These are phyloP conservation scores for Manihot esculenta DNA, from an alignment of 441 rosid species.

Conservation along the genomic window DNA sequence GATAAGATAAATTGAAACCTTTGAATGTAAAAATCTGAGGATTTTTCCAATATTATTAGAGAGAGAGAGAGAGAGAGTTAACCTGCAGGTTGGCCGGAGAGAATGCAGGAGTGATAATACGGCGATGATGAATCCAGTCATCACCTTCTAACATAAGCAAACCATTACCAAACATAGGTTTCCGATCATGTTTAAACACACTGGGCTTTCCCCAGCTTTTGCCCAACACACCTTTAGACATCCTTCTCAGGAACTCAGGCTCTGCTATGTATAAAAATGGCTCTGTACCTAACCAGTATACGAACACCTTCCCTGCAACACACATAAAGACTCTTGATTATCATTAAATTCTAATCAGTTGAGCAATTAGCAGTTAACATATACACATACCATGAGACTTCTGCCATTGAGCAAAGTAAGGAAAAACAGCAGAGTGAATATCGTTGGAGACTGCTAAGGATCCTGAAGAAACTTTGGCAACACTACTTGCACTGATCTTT, in stretches of 20 bases:
- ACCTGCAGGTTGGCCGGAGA: slow-evolving; percentile 86
- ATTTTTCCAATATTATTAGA: too few species aligned
- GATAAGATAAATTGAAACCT: too few species aligned
- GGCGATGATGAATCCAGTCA: slow-evolving; percentile 94
- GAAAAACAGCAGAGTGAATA: slow-evolving; percentile 75
- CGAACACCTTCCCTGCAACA: slow-evolving; percentile 80
- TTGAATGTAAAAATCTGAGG: too few species aligned
- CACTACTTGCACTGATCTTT: slow-evolving; percentile 22
- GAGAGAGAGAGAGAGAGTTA: neutral
- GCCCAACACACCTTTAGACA: slow-evolving; percentile 78
- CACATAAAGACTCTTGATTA: neutral
- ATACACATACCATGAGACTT: slow-evolving; percentile 50
- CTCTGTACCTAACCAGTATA: slow-evolving; percentile 93
- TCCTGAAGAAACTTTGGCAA: slow-evolving; percentile 11
- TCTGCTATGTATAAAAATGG: slow-evolving; percentile 92
- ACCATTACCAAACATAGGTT: slow-evolving; percentile 93
- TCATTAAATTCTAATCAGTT: too few species aligned
- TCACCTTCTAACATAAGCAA: slow-evolving; percentile 91
- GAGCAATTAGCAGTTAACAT: too few species aligned
- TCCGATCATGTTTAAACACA: slow-evolving; percentile 79
- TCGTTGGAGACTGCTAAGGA: slow-evolving; percentile 52
- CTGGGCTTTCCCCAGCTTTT: slow-evolving; percentile 96
- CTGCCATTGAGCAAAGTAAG: slow-evolving; percentile 83
- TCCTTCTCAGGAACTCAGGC: slow-evolving; percentile 74
- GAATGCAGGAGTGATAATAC: slow-evolving; percentile 85